Percentiles rank a stretch among this genome's conserved stretches.
Conservation (phyloP, 179 eudicot species). For the Carnegiea gigantea region DNA sequence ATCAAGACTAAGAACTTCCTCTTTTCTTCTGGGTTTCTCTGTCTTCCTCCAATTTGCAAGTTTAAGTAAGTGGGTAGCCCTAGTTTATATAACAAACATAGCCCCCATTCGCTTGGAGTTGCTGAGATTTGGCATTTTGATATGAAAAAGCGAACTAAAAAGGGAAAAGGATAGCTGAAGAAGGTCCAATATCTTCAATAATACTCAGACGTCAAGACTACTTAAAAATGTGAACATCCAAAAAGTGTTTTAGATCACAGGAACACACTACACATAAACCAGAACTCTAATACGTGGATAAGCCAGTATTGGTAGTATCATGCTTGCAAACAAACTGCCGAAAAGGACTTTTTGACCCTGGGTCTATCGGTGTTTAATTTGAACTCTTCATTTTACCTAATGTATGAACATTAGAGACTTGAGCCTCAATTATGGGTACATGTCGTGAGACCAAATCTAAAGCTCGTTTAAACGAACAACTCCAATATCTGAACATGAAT, state of each 20-base stretch:
- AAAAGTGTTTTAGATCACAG: conserved; percentile 24
- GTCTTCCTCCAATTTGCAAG: conserved; percentile 14
- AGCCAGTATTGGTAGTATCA: conserved; percentile 3
- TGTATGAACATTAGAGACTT: not conserved
- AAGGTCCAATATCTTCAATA: conserved; percentile 12
- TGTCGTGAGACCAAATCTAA: not conserved
- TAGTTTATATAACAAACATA: conserved; percentile 12
- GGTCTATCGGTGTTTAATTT: not conserved
- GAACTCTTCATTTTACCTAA: not conserved
- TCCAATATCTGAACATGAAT: too few relatives aligned
- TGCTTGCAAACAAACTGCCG: conserved; percentile 10
- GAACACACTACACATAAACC: conserved; percentile 6
- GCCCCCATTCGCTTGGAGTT: not conserved
- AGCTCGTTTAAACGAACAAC: too few relatives aligned
- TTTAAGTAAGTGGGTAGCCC: conserved; percentile 22
- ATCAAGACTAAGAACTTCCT: not conserved
- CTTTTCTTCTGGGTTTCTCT: not conserved
- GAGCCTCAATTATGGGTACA: not conserved
- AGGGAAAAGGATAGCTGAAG: conserved; percentile 2
- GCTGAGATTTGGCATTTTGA: not conserved
- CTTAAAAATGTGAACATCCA: conserved; percentile 1
- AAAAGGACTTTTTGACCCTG: not conserved
- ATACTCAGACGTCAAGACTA: not conserved
- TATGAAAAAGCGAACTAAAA: not conserved
- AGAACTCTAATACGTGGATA: conserved; percentile 12